Conservation (phyloP, 202 grass and related monocot genomes). For the Carex arenaria region DNA sequence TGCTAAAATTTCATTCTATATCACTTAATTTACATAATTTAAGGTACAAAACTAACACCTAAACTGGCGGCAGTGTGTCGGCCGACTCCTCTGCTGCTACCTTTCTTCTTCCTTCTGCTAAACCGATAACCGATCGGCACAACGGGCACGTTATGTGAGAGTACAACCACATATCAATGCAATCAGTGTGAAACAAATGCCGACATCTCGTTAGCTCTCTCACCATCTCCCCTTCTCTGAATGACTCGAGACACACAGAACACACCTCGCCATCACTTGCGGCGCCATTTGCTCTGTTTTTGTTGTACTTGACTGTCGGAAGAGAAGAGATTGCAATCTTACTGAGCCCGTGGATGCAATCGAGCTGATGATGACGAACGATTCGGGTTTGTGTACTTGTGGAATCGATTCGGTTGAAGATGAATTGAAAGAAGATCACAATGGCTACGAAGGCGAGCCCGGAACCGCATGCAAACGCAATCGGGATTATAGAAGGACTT, state of each 20-base stretch:
- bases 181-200: slow-evolving; percentile 29
- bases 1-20: background rate
- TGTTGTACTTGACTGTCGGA: slow-evolving; percentile 23
- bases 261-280: background rate
- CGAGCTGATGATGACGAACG: background rate
- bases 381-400: background rate
- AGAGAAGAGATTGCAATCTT: background rate
- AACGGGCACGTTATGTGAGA: slow-evolving; percentile 33
- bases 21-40: background rate
- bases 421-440: slow-evolving; percentile 15
- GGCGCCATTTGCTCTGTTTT: background rate
- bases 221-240: slow-evolving; percentile 26
- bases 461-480: background rate
- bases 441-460: slow-evolving; percentile 5
- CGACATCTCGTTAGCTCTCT: slow-evolving; percentile 18
- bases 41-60: background rate
- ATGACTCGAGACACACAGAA: slow-evolving; percentile 21
- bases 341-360: slow-evolving; percentile 7
- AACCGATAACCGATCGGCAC: slow-evolving; percentile 12
- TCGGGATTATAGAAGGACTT: slow-evolving; percentile 6
- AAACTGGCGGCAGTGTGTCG: background rate
- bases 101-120: background rate
- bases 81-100: background rate
- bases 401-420: background rate
- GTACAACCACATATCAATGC: slow-evolving; percentile 41